Percentiles rank a stretch among this genome's conserved stretches.
Evolutionary conservation across 306 rosid genomes (phyloP).

Genomic region (Cucurbita moschata): DNA sequence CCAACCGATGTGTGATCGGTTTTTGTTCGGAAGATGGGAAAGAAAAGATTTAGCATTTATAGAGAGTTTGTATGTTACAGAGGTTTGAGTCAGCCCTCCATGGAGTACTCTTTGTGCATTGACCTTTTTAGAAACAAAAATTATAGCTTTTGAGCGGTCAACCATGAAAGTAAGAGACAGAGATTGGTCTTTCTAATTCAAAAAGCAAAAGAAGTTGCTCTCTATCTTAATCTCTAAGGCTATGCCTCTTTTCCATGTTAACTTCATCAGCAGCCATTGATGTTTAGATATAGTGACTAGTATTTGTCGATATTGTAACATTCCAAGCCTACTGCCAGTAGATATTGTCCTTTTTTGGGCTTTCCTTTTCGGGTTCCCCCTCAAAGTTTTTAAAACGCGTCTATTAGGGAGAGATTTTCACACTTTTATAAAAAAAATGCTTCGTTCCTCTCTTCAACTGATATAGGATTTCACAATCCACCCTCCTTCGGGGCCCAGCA

Average conservation of each 20-base stretch:
- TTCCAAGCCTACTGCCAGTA: too few species aligned
- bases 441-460: too few species aligned
- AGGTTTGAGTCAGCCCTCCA: slow-evolving; percentile 1
- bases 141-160: slow-evolving; percentile 22
- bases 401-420: too few species aligned
- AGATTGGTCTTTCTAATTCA: slow-evolving; percentile 16
- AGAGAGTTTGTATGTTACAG: background rate
- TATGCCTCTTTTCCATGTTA: background rate
- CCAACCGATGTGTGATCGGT: background rate
- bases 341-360: too few species aligned
- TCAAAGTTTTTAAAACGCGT: too few species aligned
- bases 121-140: background rate
- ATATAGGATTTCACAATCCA: too few species aligned
- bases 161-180: background rate
- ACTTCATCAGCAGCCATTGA: background rate
- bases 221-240: slow-evolving; percentile 1
- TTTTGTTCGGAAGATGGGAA: background rate
- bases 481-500: too few species aligned
- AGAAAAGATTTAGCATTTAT: background rate
- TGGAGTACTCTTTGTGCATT: background rate
- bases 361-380: too few species aligned
- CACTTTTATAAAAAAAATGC: too few species aligned
- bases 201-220: slow-evolving; percentile 18
- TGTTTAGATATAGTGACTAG: background rate
- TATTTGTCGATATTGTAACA: background rate